Percentiles rank a stretch among this genome's conserved stretches.
These are phyloP conservation scores for Amanita subjunquillea DNA, from an alignment of 768 basidiomycete species.

Conservation along the genomic window DNA sequence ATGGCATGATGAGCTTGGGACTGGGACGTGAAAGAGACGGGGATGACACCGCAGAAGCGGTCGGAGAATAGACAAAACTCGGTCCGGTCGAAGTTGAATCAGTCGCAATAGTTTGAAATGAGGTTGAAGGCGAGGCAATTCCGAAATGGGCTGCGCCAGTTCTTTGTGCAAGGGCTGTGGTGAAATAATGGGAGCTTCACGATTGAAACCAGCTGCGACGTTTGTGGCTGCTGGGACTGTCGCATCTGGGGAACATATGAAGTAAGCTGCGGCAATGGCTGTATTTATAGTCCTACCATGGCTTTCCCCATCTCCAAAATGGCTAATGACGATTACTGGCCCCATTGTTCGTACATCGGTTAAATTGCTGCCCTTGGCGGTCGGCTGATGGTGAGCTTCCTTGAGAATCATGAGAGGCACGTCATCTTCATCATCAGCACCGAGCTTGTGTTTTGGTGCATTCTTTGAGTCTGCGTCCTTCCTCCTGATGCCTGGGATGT, in stretches of 20 bases:
- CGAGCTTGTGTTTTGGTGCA: neutral
- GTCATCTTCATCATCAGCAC: slow-evolving; percentile 1
- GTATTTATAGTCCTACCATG: neutral
- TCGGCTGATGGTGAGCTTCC: neutral
- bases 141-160: neutral
- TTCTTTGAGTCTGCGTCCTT: neutral
- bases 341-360: neutral
- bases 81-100: neutral
- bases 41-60: neutral
- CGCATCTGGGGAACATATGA: neutral
- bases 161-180: neutral
- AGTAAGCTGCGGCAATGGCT: neutral
- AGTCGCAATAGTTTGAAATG: neutral
- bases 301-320: neutral
- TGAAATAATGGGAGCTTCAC: neutral
- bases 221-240: neutral
- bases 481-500: neutral
- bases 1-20: neutral
- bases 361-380: neutral
- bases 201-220: neutral
- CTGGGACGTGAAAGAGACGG: neutral
- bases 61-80: neutral
- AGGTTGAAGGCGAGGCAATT: neutral
- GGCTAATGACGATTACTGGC: neutral
- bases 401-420: neutral